Percentiles rank a stretch among this genome's conserved stretches.
Conservation (phyloP, 257 asterid genomes). For the Verbascum thapsus region DNA sequence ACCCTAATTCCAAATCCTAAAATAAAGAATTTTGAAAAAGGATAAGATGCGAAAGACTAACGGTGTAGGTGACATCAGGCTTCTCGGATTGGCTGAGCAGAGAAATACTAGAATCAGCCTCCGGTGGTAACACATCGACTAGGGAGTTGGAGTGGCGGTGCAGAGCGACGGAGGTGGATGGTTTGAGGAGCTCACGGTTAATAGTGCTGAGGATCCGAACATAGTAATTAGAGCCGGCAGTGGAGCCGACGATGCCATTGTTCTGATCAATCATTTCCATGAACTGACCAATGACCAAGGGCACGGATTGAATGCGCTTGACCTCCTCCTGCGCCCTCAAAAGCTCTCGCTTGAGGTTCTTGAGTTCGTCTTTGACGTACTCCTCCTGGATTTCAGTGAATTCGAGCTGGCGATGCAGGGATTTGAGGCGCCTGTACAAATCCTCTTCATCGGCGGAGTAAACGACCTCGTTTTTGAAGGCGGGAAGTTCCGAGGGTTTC, state of each 20-base stretch:
- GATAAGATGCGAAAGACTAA: slow-evolving; percentile 74
- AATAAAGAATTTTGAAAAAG: slow-evolving; percentile 71
- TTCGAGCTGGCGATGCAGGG: slow-evolving; percentile 57
- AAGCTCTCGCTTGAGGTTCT: slow-evolving; percentile 63
- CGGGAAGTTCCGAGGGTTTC: slow-evolving; percentile 18
- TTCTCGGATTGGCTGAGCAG: slow-evolving; percentile 70
- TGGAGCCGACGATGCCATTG: too few species aligned
- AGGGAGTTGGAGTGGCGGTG: too few species aligned
- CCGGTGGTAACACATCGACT: slow-evolving; percentile 63
- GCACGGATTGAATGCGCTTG: slow-evolving; percentile 69
- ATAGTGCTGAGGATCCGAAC: too few species aligned
- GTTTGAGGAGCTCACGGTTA: slow-evolving; percentile 59
- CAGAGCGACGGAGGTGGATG: slow-evolving; percentile 72
- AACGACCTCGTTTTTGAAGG: slow-evolving; percentile 32
- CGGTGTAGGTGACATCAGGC: slow-evolving; percentile 73
- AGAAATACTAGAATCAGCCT: slow-evolving; percentile 76
- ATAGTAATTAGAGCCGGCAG: too few species aligned
- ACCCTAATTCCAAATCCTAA: slow-evolving; percentile 65
- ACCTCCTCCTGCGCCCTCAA: slow-evolving; percentile 66
- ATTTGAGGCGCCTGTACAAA: slow-evolving; percentile 54
- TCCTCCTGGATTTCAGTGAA: slow-evolving; percentile 61
- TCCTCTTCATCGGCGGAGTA: slow-evolving; percentile 41
- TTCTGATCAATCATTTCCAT: too few species aligned
- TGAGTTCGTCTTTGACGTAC: too few species aligned
- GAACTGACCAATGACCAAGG: slow-evolving; percentile 80